phyloP scores from a whole-genome alignment of 2,329 filamentous ascomycete species.

The Aspergillus costaricaensis region DNA sequence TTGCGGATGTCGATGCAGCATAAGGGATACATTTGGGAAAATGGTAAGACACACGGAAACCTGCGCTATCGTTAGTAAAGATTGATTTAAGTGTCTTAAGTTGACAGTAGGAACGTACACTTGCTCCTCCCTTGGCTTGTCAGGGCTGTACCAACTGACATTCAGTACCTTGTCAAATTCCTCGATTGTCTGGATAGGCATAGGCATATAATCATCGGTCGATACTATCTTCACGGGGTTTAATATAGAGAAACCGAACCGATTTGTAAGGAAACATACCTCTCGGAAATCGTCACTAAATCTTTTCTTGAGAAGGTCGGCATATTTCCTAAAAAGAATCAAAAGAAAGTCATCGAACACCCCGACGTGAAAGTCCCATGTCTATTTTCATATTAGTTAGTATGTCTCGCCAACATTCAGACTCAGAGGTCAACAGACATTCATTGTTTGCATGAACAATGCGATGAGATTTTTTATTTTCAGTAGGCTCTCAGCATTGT shows the following conservation, averaged over 20 bases:
- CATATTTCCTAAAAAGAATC: constrained; percentile 91
- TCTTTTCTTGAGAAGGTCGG: constrained; percentile 81
- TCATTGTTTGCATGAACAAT: constrained; percentile 97
- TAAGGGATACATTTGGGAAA: constrained; percentile 98
- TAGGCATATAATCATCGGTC: constrained; percentile 99
- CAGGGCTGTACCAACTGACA: constrained; percentile 92
- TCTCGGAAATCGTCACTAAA: constrained; percentile 97
- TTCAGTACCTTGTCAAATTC: constrained; percentile 96
- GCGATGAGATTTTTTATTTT: constrained; percentile 93
- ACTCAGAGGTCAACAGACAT: constrained; percentile 57
- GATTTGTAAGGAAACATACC: constrained; percentile 47
- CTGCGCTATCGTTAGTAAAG: constrained; percentile 45
- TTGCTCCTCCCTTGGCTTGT: constrained; percentile 73
- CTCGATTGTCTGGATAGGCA: constrained; percentile 87
- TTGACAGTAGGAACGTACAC: constrained; percentile 54
- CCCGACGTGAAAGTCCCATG: constrained; percentile 84
- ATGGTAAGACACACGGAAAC: constrained; percentile 93
- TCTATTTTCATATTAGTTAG: constrained; percentile 49
- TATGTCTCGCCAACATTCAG: constrained; percentile 11
- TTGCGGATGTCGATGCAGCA: constrained; percentile 98
- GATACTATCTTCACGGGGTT: constrained; percentile 58
- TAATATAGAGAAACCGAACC: constrained; percentile 5
- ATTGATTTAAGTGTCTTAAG: background rate
- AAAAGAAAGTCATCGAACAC: constrained; percentile 82
- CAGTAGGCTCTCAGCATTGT: constrained; percentile 84